Conservation (phyloP, 2,329 filamentous ascomycete species). For the Biscogniauxia marginata region DNA sequence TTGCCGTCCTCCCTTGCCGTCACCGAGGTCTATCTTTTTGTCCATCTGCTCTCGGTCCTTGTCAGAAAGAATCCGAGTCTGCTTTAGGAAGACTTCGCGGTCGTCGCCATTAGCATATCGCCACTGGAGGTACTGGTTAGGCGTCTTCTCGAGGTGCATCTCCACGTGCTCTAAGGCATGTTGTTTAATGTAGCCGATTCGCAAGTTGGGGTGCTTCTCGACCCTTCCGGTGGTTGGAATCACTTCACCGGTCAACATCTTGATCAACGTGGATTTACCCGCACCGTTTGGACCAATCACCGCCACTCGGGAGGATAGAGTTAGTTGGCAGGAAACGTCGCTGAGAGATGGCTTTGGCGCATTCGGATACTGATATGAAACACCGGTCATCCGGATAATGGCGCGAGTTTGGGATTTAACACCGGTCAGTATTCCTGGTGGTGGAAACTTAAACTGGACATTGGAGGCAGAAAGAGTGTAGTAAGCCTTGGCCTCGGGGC, state of each 20-base stretch:
- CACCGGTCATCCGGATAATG: conserved; percentile 92
- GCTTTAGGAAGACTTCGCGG: conserved; percentile 95
- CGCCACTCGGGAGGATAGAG: conserved; percentile 86
- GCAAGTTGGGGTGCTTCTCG: conserved; percentile 97
- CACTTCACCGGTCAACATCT: conserved; percentile 89
- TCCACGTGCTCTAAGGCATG: conserved; percentile 98
- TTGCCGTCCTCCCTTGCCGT: conserved; percentile 74
- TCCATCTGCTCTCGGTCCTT: conserved; percentile 90
- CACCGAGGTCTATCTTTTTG: conserved; percentile 79
- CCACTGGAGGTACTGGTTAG: conserved; percentile 98
- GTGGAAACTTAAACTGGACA: conserved; percentile 97
- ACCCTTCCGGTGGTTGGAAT: conserved; percentile 83
- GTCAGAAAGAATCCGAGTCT: conserved; percentile 84
- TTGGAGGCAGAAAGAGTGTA: conserved; percentile 88
- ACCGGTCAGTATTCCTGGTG: conserved; percentile 88
- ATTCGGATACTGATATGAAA: conserved; percentile 91
- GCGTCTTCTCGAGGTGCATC: conserved; percentile 99
- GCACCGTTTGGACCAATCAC: conserved; percentile 98
- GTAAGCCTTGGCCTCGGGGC: conserved; percentile 95
- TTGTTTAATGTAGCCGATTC: conserved; percentile 99
- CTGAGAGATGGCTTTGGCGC: conserved; percentile 80
- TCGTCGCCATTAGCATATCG: conserved; percentile 96
- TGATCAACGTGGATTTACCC: conserved; percentile 97
- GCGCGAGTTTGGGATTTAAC: conserved; percentile 93
- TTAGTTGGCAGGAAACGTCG: conserved; percentile 85